A percentile compares a stretch with the other conserved stretches of the same genome.
These are phyloP conservation scores for Cyberlindnera euphorbiiphila DNA, from an alignment of 805 yeast genomes.

Conservation along the genomic window DNA sequence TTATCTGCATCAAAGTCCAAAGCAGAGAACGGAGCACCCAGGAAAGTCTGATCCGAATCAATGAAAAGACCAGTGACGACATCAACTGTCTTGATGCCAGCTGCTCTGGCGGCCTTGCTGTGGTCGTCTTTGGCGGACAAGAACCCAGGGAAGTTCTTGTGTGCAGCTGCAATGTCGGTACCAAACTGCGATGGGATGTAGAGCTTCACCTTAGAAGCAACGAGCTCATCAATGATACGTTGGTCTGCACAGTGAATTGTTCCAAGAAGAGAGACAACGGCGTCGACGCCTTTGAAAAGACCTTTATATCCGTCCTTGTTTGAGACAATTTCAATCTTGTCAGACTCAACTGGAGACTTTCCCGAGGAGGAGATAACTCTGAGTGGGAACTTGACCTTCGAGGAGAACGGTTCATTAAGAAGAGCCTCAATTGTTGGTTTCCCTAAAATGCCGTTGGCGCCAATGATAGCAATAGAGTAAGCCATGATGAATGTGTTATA, in stretches of 20 bases:
- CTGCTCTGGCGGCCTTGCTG: conserved; percentile 35
- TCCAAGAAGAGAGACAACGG: conserved; percentile 44
- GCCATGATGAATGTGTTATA: conserved; percentile 1
- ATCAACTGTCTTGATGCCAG: conserved; percentile 46
- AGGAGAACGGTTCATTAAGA: conserved; percentile 37
- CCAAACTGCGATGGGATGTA: conserved; percentile 65
- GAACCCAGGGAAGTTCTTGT: conserved; percentile 34
- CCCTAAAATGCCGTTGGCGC: conserved; percentile 51
- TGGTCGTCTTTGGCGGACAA: conserved; percentile 34
- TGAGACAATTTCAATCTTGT: conserved; percentile 20
- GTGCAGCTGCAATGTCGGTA: conserved; percentile 34
- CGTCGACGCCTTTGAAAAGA: conserved; percentile 46
- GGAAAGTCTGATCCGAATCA: conserved; percentile 26
- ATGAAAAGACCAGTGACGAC: conserved; percentile 39
- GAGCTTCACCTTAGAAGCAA: conserved; percentile 41
- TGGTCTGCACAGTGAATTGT: conserved; percentile 30
- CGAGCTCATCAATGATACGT: conserved; percentile 38
- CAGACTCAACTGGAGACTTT: conserved; percentile 18
- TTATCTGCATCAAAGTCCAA: conserved; percentile 36
- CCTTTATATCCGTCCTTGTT: conserved; percentile 27
- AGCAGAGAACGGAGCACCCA: conserved; percentile 27
- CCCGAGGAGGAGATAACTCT: conserved; percentile 39
- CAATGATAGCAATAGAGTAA: conserved; percentile 46
- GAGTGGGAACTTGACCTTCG: conserved; percentile 44
- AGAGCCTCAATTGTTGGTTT: conserved; percentile 44